A percentile compares a stretch with the other conserved stretches of the same genome.
Evolutionary conservation across 805 yeast species (phyloP).

Genomic region (Candida michaelii): DNA sequence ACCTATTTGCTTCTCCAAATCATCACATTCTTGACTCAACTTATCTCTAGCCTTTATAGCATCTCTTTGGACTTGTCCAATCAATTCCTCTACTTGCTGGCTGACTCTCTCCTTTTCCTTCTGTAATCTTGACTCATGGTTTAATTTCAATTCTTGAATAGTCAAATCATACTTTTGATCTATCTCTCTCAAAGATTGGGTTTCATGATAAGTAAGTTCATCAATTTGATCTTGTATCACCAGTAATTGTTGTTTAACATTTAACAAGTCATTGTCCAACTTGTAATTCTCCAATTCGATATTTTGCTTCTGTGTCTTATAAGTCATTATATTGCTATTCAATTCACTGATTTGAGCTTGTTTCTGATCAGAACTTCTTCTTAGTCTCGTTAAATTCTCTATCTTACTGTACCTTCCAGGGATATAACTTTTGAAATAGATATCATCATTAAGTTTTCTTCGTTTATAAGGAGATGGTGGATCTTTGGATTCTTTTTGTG

Average conservation of each 20-base stretch:
- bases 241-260: constrained; percentile 37
- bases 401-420: constrained; percentile 17
- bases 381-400: constrained; percentile 15
- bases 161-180: constrained; percentile 24
- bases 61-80: constrained; percentile 31
- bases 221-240: constrained; percentile 34
- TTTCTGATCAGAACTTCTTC: constrained; percentile 15
- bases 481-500: background rate
- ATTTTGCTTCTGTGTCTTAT: constrained; percentile 38
- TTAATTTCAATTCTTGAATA: constrained; percentile 20
- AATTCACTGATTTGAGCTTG: constrained; percentile 18
- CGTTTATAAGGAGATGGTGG: constrained; percentile 7
- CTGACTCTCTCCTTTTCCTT: constrained; percentile 27
- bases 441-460: constrained; percentile 6
- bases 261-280: constrained; percentile 33
- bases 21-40: constrained; percentile 16
- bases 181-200: constrained; percentile 22
- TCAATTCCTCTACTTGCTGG: constrained; percentile 37
- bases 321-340: constrained; percentile 22
- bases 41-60: constrained; percentile 27
- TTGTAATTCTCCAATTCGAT: constrained; percentile 36
- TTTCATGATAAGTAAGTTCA: constrained; percentile 25
- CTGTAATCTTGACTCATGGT: constrained; percentile 21
- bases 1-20: constrained; percentile 15
- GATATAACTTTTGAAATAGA: constrained; percentile 9